phyloP scores from a whole-genome alignment of 345 rosid species.

The Microthlaspi erraticum region DNA sequence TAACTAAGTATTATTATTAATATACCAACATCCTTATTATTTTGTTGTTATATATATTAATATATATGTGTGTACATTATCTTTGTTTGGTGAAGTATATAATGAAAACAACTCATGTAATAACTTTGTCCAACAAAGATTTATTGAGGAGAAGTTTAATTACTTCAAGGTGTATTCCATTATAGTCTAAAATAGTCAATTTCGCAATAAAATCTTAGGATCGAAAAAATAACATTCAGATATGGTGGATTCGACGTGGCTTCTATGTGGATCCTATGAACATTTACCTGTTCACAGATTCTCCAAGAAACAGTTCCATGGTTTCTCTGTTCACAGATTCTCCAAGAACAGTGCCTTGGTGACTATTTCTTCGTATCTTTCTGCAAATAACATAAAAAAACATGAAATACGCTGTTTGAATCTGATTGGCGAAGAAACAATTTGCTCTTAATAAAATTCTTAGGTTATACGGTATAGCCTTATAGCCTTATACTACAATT shows the following conservation, averaged over 20 bases:
- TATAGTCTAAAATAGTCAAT: slow-evolving; percentile 28
- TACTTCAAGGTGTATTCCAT: slow-evolving; percentile 36
- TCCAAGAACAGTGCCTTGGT: slow-evolving; percentile 9
- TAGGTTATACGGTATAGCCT: too few relatives aligned
- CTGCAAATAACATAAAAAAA: too few relatives aligned
- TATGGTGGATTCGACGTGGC: slow-evolving; percentile 36
- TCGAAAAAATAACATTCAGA: slow-evolving; percentile 1
- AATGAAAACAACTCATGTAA: too few relatives aligned
- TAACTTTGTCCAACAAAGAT: neutral
- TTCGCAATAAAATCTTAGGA: slow-evolving; percentile 16
- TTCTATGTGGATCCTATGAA: slow-evolving; percentile 19
- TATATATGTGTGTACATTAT: too few relatives aligned
- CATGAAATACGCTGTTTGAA: too few relatives aligned
- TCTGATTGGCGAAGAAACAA: too few relatives aligned
- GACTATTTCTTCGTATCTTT: neutral
- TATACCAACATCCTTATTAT: too few relatives aligned
- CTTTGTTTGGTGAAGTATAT: too few relatives aligned
- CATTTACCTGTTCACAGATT: slow-evolving; percentile 9
- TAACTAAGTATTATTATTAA: too few relatives aligned
- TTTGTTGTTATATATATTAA: too few relatives aligned
- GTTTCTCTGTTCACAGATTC: slow-evolving; percentile 5
- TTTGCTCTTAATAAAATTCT: too few relatives aligned
- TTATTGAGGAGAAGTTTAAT: neutral
- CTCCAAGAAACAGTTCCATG: slow-evolving; percentile 12
- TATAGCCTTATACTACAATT: too few relatives aligned